phyloP scores from a whole-genome alignment of 768 basidiomycete genomes.

The Dendrothele bispora region DNA sequence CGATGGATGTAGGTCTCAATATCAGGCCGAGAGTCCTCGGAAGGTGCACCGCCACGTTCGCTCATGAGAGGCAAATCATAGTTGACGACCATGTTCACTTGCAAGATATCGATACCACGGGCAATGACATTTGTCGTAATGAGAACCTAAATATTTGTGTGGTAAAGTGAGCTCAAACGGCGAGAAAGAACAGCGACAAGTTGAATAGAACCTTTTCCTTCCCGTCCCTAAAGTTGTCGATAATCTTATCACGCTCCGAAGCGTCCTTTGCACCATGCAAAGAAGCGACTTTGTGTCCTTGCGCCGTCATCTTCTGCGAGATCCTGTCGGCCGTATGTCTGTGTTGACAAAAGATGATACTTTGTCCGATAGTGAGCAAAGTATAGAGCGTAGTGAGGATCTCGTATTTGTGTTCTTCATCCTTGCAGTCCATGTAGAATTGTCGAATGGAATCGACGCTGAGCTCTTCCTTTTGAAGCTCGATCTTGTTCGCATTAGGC shows the following conservation, averaged over 20 bases:
- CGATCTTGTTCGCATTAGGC: constrained; percentile 93
- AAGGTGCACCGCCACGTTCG: constrained; percentile 51
- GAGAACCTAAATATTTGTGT: constrained; percentile 46
- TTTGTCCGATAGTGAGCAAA: constrained; percentile 92
- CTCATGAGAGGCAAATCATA: constrained; percentile 91
- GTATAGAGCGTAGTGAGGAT: constrained; percentile 89
- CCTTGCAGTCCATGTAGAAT: constrained; percentile 95
- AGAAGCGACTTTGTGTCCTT: constrained; percentile 96
- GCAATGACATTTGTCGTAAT: constrained; percentile 99
- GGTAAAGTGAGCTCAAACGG: background rate
- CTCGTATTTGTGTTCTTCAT: constrained; percentile 94
- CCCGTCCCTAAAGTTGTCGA: constrained; percentile 95
- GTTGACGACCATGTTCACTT: constrained; percentile 99
- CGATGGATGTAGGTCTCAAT: constrained; percentile 98
- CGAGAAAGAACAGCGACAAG: background rate
- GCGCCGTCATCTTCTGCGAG: constrained; percentile 82
- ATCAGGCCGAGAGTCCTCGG: constrained; percentile 68
- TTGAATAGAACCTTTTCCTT: constrained; percentile 76
- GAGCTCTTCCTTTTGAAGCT: constrained; percentile 90
- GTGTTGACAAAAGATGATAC: constrained; percentile 96
- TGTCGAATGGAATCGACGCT: constrained; percentile 94
- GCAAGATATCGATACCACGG: constrained; percentile 95
- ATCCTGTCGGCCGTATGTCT: constrained; percentile 93
- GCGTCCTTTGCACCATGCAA: constrained; percentile 94
- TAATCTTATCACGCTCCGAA: constrained; percentile 83